Percentiles rank a stretch among this genome's conserved stretches.
Evolutionary conservation across 441 rosid genomes (phyloP).

Genomic region (Syzygium malaccense): DNA sequence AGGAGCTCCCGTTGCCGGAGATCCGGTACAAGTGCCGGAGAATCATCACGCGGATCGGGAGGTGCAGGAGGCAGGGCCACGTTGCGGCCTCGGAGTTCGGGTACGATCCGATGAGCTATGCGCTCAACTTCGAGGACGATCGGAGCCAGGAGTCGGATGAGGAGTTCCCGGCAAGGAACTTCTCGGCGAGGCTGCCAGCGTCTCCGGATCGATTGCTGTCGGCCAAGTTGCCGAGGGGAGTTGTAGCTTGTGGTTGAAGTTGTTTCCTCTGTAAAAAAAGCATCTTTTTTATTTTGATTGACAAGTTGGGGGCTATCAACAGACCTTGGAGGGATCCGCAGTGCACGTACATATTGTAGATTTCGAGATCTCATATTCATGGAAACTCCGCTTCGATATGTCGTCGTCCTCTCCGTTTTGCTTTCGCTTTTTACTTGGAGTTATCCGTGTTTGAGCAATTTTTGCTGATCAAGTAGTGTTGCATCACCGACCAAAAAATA

Average conservation of each 20-base stretch:
- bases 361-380: too few species aligned
- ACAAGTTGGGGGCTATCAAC: neutral
- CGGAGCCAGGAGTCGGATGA: constrained; percentile 3
- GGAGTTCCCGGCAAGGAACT: constrained; percentile 9
- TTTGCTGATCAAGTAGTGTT: too few species aligned
- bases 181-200: neutral
- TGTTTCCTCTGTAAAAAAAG: neutral
- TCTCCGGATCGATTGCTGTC: neutral
- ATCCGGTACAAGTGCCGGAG: neutral
- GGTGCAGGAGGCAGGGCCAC: neutral
- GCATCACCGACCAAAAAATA: too few species aligned
- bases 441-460: neutral
- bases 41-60: constrained; percentile 19
- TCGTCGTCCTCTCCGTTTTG: too few species aligned
- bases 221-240: neutral
- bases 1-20: neutral
- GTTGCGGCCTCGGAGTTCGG: constrained; percentile 17
- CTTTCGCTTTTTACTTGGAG: too few species aligned
- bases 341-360: too few species aligned
- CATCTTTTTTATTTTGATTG: neutral
- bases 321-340: neutral
- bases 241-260: neutral
- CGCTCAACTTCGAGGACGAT: constrained; percentile 55
- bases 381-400: neutral
- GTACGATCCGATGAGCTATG: constrained; percentile 50